phyloP scores from a whole-genome alignment of 495 filamentous ascomycete species.

The Lentithecium fluviatile region DNA sequence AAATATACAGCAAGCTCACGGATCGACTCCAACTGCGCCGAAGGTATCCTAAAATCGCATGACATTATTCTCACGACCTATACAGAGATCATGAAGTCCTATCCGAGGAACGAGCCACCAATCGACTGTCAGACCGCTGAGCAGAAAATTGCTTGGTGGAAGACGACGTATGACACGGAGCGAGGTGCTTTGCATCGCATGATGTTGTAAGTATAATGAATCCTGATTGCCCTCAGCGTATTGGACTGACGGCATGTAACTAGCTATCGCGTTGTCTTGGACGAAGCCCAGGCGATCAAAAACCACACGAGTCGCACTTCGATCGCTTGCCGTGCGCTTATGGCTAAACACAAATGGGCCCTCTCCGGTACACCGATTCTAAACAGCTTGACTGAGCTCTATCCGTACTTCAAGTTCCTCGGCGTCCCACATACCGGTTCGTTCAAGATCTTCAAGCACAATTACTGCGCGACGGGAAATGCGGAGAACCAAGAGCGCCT shows the following conservation, averaged over 20 bases:
- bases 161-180: constrained; percentile 38
- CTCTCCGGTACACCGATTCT: constrained; percentile 62
- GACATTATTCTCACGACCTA: constrained; percentile 53
- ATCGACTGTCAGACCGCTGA: constrained; percentile 30
- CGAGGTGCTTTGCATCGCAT: constrained; percentile 51
- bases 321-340: constrained; percentile 54
- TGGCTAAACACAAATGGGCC: constrained; percentile 57
- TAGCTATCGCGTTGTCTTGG: constrained; percentile 54
- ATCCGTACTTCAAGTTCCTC: constrained; percentile 62
- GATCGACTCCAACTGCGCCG: constrained; percentile 12
- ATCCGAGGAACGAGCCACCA: constrained; percentile 46
- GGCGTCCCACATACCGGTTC: constrained; percentile 47
- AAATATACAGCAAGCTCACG: constrained; percentile 19
- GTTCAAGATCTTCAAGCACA: constrained; percentile 49
- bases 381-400: constrained; percentile 55
- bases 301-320: constrained; percentile 53
- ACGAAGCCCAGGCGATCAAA: constrained; percentile 65
- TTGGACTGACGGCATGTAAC: too few species aligned
- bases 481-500: constrained; percentile 42
- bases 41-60: constrained; percentile 11
- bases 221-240: too few species aligned
- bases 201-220: constrained; percentile 37
- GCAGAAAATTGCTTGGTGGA: constrained; percentile 45
- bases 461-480: constrained; percentile 46
- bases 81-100: constrained; percentile 51